A percentile compares a stretch with the other conserved stretches of the same genome.
Evolutionary conservation across 75 land plant species (phyloP).

Genomic region (Gnetum montanum): DNA sequence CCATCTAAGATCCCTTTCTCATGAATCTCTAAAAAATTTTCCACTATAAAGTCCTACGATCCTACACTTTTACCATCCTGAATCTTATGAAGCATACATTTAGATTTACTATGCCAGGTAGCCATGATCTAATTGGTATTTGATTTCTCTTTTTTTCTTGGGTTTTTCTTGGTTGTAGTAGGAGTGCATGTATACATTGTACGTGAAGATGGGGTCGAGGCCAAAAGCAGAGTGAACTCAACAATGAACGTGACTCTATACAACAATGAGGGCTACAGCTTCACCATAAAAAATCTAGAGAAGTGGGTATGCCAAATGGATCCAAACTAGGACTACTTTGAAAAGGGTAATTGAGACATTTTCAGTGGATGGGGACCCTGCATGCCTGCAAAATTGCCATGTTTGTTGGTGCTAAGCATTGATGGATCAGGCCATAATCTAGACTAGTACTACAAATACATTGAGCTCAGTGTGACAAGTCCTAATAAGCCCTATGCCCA

Average conservation of each 20-base stretch:
- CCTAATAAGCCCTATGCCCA: constrained; percentile 30
- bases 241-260: constrained; percentile 11
- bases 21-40: too few species aligned
- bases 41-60: too few species aligned
- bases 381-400: constrained; percentile 21
- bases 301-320: constrained; percentile 55
- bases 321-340: constrained; percentile 35
- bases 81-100: too few species aligned
- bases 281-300: constrained; percentile 17
- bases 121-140: too few species aligned
- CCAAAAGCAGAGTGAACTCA: constrained; percentile 33
- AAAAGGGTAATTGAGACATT: constrained; percentile 40
- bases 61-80: too few species aligned
- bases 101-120: too few species aligned
- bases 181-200: constrained; percentile 33
- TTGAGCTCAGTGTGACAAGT: constrained; percentile 62
- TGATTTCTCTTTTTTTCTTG: background rate
- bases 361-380: constrained; percentile 52
- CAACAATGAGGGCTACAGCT: constrained; percentile 7
- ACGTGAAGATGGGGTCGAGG: constrained; percentile 22
- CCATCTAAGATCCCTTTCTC: too few species aligned
- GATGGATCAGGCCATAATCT: constrained; percentile 55
- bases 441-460: constrained; percentile 67
- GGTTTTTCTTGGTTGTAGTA: background rate
- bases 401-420: constrained; percentile 39